Base-by-base conservation (phyloP, 495 filamentous ascomycete species). In the Penicillium angulare region DNA sequence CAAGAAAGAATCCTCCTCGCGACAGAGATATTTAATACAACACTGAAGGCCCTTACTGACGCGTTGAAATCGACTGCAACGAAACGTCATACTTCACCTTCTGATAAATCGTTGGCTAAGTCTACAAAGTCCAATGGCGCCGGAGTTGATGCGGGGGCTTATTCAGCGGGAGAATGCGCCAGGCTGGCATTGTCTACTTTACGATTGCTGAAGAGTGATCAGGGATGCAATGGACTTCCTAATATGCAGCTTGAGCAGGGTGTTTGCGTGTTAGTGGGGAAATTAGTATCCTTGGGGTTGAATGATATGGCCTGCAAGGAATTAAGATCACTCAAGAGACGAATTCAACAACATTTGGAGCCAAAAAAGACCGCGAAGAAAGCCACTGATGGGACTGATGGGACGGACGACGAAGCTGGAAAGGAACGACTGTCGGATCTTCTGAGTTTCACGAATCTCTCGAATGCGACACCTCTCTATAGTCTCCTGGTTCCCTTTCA, bases 201-300 rank as follows among this genome's bases (percentile, higher is more conserved):
- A 35, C 73, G 88, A 42, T 72, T 76, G 18, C 46, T 87, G 17
- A 80, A 88, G 48, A 63, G 57, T 69, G 56, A 77, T 52, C 70
- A 72, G 27, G 43, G 85, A 31, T 72, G 82, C 36, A 59, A 65
- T 68, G 50, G 69, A 55, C 64, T 81, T 13, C 82, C 85, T 7
- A 79, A 77, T 29, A 71, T 92, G 43, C 91, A 97, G 54, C 72
- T 95, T 3, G 92, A 97, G 60, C 85, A 83, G 49, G 93, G 89
- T 6, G 87, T 90, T 68, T 87, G 88, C 35, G 82, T 86, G 7
- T 73, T 98, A 33, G 73, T 87, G 20, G 82, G 79, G 33, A 91
- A 85, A 55, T 67, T 95, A 15, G 75, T 95, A 6, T 78, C 80
- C 1, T 68, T 95, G 39, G 85, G 85, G 12, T 64, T 95, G 48